phyloP scores from a whole-genome alignment of 768 basidiomycete genomes.

The Cystobasidiopsis lactophilus region DNA sequence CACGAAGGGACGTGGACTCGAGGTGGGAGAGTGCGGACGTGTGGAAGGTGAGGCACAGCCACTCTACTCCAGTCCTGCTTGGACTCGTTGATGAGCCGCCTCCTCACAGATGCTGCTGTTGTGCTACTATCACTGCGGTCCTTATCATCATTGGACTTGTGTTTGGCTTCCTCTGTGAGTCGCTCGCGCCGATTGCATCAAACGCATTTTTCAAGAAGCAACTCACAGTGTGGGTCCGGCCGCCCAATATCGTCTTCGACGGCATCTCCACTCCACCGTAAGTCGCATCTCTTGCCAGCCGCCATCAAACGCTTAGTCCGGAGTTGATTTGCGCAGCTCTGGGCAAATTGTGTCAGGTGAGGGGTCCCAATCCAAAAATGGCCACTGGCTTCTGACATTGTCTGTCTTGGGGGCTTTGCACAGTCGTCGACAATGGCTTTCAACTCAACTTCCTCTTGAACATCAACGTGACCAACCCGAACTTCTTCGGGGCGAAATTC shows the following conservation, averaged over 20 bases:
- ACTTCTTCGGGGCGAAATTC: slow-evolving; percentile 21
- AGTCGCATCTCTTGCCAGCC: slow-evolving; percentile 9
- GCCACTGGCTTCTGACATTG: too few relatives aligned
- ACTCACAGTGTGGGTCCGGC: slow-evolving; percentile 18
- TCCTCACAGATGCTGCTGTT: slow-evolving; percentile 17
- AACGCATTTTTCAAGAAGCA: not conserved
- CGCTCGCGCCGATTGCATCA: not conserved
- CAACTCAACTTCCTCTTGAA: not conserved
- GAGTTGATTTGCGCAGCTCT: slow-evolving; percentile 18
- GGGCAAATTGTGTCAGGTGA: slow-evolving; percentile 9
- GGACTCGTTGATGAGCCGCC: not conserved
- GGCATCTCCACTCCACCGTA: slow-evolving; percentile 16
- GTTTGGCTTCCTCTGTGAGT: slow-evolving; percentile 19
- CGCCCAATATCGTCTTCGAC: slow-evolving; percentile 19
- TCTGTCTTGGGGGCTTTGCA: not conserved
- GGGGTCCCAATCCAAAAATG: too few relatives aligned
- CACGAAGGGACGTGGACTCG: slow-evolving; percentile 16
- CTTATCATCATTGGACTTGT: slow-evolving; percentile 18
- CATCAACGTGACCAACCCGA: slow-evolving; percentile 17
- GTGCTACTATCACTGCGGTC: slow-evolving; percentile 16
- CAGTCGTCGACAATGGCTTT: not conserved
- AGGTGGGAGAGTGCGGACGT: slow-evolving; percentile 12
- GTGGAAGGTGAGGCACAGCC: too few relatives aligned
- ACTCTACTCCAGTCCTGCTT: too few relatives aligned
- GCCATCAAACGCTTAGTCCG: slow-evolving; percentile 6